These are phyloP conservation scores for Rhodotorula diobovata DNA, from an alignment of 768 basidiomycete species.

Conservation along the genomic window DNA sequence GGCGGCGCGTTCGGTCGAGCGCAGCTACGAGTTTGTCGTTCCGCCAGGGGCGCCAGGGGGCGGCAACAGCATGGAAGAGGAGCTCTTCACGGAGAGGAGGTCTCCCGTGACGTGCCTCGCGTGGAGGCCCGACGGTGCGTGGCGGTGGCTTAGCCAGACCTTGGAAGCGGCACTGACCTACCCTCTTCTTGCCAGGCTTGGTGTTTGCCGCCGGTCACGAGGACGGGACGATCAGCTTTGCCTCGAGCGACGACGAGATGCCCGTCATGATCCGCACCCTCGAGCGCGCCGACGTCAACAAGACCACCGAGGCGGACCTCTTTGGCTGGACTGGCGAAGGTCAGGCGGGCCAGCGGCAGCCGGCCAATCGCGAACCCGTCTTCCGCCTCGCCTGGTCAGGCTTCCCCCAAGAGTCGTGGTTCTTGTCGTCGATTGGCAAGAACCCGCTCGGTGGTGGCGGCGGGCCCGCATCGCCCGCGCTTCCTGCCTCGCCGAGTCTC, in stretches of 20 bases:
- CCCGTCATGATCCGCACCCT: slow-evolving; percentile 69
- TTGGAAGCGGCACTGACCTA: neutral
- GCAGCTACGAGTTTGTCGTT: slow-evolving; percentile 65
- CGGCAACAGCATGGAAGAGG: slow-evolving; percentile 56
- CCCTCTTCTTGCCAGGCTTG: slow-evolving; percentile 47
- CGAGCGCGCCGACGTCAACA: slow-evolving; percentile 50
- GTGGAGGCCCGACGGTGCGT: slow-evolving; percentile 60
- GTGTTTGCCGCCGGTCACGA: slow-evolving; percentile 73
- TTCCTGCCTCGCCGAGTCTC: neutral
- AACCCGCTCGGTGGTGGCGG: neutral
- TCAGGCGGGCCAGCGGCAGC: slow-evolving; percentile 28
- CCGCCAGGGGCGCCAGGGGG: slow-evolving; percentile 81
- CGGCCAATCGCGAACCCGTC: slow-evolving; percentile 62
- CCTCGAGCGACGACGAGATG: slow-evolving; percentile 74
- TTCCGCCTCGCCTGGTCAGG: slow-evolving; percentile 82
- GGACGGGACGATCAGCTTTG: slow-evolving; percentile 78
- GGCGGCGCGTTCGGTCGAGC: slow-evolving; percentile 47
- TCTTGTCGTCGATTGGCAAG: neutral
- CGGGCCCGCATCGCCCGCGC: slow-evolving; percentile 2
- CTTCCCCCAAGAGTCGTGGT: slow-evolving; percentile 56
- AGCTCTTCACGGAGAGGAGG: slow-evolving; percentile 65
- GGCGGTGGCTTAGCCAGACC: neutral
- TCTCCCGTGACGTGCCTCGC: slow-evolving; percentile 66
- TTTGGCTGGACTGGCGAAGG: slow-evolving; percentile 39
- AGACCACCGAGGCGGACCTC: slow-evolving; percentile 50